These are phyloP conservation scores for Cercospora sp. DNA, from an alignment of 2,329 filamentous ascomycete genomes.

Conservation along the genomic window DNA sequence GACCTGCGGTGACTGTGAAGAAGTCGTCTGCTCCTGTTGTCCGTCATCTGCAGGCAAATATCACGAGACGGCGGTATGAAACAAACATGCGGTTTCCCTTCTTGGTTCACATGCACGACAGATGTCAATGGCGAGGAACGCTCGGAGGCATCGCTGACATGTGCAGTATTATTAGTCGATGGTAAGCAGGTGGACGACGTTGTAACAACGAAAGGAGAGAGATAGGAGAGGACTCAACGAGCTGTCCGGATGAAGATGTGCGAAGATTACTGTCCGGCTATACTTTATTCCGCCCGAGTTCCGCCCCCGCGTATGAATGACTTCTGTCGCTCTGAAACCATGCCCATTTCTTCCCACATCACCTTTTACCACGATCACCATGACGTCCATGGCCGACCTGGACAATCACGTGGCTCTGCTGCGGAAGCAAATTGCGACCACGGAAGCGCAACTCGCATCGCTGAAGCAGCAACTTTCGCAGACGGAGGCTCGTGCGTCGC, in stretches of 20 bases:
- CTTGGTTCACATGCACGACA: not conserved
- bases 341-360: not conserved
- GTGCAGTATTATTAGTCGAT: not conserved
- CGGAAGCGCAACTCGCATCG: conserved; percentile 45
- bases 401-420: conserved; percentile 41
- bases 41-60: not conserved
- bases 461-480: conserved; percentile 47
- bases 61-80: not conserved
- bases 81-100: not conserved
- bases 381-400: conserved; percentile 22
- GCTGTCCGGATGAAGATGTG: not conserved
- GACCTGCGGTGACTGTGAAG: not conserved
- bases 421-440: conserved; percentile 45
- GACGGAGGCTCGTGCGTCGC: conserved; percentile 41
- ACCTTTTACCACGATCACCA: not conserved
- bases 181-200: conserved; percentile 5
- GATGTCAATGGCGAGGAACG: not conserved
- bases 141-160: not conserved
- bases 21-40: not conserved
- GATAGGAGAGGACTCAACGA: not conserved
- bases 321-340: not conserved
- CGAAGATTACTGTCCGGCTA: not conserved
- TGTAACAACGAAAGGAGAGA: not conserved
- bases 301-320: not conserved
- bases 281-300: not conserved